A percentile compares a stretch with the other conserved stretches of the same genome.
These are phyloP conservation scores for Botrytis elliptica DNA, from an alignment of 2,329 filamentous ascomycete species.

Conservation along the genomic window DNA sequence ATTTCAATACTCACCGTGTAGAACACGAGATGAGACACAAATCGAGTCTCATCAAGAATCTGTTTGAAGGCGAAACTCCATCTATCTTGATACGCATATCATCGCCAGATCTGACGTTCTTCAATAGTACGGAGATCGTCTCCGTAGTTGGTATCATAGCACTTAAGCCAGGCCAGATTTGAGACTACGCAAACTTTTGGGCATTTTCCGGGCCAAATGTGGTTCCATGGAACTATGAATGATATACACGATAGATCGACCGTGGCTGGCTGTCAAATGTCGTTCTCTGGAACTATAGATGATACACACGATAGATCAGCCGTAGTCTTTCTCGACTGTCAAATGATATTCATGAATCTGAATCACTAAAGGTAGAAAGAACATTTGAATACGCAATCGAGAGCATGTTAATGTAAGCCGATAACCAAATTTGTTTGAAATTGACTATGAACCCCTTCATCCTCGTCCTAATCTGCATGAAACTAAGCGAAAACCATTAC, in stretches of 20 bases:
- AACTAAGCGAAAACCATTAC: conserved; percentile 10
- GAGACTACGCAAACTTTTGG: neutral
- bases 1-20: neutral
- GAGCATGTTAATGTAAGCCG: neutral
- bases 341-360: conserved; percentile 11
- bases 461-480: neutral
- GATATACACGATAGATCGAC: neutral
- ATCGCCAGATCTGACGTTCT: conserved; percentile 10
- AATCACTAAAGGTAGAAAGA: neutral
- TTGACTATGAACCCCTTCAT: conserved; percentile 6
- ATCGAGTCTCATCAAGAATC: conserved; percentile 4
- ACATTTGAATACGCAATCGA: conserved; percentile 2
- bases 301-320: neutral
- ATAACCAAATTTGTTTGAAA: neutral
- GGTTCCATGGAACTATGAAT: neutral
- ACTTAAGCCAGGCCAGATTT: neutral
- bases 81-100: conserved; percentile 1
- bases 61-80: neutral
- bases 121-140: conserved; percentile 7
- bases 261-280: neutral
- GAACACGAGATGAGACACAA: neutral
- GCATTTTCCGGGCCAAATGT: neutral
- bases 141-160: neutral
- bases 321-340: neutral
- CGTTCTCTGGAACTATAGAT: neutral